Percentiles rank a stretch among this genome's conserved stretches.
Evolutionary conservation across 2,329 filamentous ascomycete species (phyloP).

Genomic region (Dryadomyces quercus-mongolicae): DNA sequence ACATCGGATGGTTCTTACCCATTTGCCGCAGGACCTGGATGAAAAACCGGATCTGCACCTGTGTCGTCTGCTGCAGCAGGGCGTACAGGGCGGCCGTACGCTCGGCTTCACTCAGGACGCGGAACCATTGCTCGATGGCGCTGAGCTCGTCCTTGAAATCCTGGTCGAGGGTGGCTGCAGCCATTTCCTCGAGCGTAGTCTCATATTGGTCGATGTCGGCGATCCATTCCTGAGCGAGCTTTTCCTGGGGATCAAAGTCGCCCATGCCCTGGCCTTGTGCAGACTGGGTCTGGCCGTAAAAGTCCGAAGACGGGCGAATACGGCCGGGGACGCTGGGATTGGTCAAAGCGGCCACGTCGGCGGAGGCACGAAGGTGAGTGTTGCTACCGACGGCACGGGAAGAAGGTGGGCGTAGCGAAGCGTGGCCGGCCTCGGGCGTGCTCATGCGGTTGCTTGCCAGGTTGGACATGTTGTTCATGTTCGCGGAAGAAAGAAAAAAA

Average conservation of each 20-base stretch:
- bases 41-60: conserved; percentile 98
- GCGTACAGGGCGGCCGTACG: conserved; percentile 91
- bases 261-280: conserved; percentile 53
- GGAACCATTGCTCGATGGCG: conserved; percentile 99
- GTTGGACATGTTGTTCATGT: conserved; percentile 53
- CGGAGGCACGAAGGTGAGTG: conserved; percentile 78
- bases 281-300: conserved; percentile 70
- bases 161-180: conserved; percentile 93
- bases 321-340: conserved; percentile 55
- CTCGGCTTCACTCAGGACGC: conserved; percentile 92
- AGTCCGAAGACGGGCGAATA: conserved; percentile 89
- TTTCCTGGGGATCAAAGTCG: conserved; percentile 76
- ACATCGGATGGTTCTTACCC: conserved; percentile 97
- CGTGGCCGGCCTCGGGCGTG: conserved; percentile 81
- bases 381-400: conserved; percentile 68
- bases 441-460: conserved; percentile 83
- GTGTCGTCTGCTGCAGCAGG: conserved; percentile 92
- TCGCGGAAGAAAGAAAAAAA: conserved; percentile 4
- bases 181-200: conserved; percentile 98
- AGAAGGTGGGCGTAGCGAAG: conserved; percentile 69
- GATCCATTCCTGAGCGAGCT: conserved; percentile 95
- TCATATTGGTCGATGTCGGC: conserved; percentile 98
- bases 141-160: conserved; percentile 99
- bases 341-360: conserved; percentile 82
- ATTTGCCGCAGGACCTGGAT: conserved; percentile 98